These are phyloP conservation scores for Penicillium thymicola DNA, from an alignment of 2,329 filamentous ascomycete genomes.

Conservation along the genomic window DNA sequence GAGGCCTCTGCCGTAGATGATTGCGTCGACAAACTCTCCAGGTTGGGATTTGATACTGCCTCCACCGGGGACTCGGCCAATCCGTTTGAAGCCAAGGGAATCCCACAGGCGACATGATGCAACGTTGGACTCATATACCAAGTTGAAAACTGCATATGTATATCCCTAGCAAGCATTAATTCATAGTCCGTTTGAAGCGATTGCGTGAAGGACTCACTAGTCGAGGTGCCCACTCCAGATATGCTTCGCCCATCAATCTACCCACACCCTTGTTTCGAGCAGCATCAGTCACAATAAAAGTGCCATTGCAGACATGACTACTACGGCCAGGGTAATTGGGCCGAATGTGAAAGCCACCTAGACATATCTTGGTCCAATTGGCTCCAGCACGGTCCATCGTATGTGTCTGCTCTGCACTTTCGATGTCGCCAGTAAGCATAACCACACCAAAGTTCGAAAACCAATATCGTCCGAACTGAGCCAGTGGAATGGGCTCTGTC, in stretches of 20 bases:
- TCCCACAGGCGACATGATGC: slow-evolving; percentile 91
- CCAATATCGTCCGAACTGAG: slow-evolving; percentile 79
- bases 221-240: slow-evolving; percentile 72
- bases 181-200: slow-evolving; percentile 34
- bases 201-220: slow-evolving; percentile 39
- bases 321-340: slow-evolving; percentile 89
- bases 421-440: slow-evolving; percentile 77
- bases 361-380: slow-evolving; percentile 76
- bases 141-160: slow-evolving; percentile 88
- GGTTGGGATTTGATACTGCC: slow-evolving; percentile 68
- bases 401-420: slow-evolving; percentile 55
- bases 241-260: slow-evolving; percentile 71
- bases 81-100: slow-evolving; percentile 85
- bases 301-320: slow-evolving; percentile 79
- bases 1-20: slow-evolving; percentile 68
- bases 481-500: slow-evolving; percentile 70
- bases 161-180: slow-evolving; percentile 60
- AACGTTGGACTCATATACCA: slow-evolving; percentile 91
- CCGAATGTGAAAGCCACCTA: slow-evolving; percentile 92
- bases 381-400: slow-evolving; percentile 51
- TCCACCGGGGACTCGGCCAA: slow-evolving; percentile 73
- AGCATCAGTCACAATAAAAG: slow-evolving; percentile 71
- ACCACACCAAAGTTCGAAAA: slow-evolving; percentile 86
- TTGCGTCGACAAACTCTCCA: slow-evolving; percentile 67
- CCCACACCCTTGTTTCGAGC: slow-evolving; percentile 72